These are phyloP conservation scores for thale cress (Arabidopsis thaliana) DNA, from an alignment of 345 rosid genomes.

Conservation along the genomic window TAIR10.1 NC_003071.7:158501-159000, in stretches of 20 bases:
- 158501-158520: slow-evolving; percentile 78
- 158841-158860: slow-evolving; percentile 67
- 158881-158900: slow-evolving; percentile 59
- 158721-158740: background rate
- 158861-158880: slow-evolving; percentile 72
- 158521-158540: slow-evolving; percentile 63
- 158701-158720: slow-evolving; percentile 5
- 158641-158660: slow-evolving; percentile 78
- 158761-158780: slow-evolving; percentile 70
- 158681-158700: background rate
- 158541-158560: slow-evolving; percentile 69
- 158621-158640: slow-evolving; percentile 79
- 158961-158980: slow-evolving; percentile 67
- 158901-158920: slow-evolving; percentile 61
- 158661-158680: slow-evolving; percentile 76
- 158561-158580: slow-evolving; percentile 68
- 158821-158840: slow-evolving; percentile 68
- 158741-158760: slow-evolving; percentile 36
- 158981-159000: slow-evolving; percentile 67
- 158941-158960: slow-evolving; percentile 72
- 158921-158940: slow-evolving; percentile 78
- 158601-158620: slow-evolving; percentile 71
- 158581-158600: slow-evolving; percentile 79
- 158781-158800: slow-evolving; percentile 72
- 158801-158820: slow-evolving; percentile 80